Evolutionary conservation across 306 rosid genomes (phyloP), one percentile per base, ranked within the genome.

Genomic region (Arachis hypogaea): DNA sequence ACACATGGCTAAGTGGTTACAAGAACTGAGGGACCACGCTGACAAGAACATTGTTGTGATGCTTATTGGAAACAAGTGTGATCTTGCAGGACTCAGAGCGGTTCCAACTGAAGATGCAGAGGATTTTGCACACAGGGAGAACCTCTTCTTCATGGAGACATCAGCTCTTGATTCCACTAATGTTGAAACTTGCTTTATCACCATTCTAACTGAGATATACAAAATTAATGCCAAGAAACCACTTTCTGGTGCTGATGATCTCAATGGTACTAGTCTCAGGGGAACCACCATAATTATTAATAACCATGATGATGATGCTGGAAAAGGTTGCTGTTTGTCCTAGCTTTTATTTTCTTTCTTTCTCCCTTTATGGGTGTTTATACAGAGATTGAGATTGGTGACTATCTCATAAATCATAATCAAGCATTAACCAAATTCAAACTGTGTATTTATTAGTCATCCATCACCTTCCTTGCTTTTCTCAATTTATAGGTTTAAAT

Each of bases 91-190:
- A 69, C 94, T 93, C 36, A 81, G 96, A 71, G 98, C 98, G 3
- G 96, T 93, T 71, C 98, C 97, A 59, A 89, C 80, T 4, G 98
- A 91, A 85, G 97, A 93, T 50, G 96, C 96, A 9, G 92, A 93
- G 55, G 98, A 93, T 74, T 89, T 91, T 63, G 98, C 98, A 7
- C 87, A 91, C 78, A 84, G 93, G 80, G 98, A 93, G 78, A 93
- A 93, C 74, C 85, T 93, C 9, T 93, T 93, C 82, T 93, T 93
- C 51, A 93, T 86, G 94, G 98, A 93, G 83, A 93, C 97, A 62
- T 93, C 97, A 9, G 98, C 98, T 29, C 91, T 90, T 6, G 92
- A 93, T 68, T 78, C 98, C 43, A 93, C 97, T 38, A 93, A 93
- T 50, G 97, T 93, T 8, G 98, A 93, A 68, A 86, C 96, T 6